phyloP scores from a whole-genome alignment of 257 asterid genomes.

The Solanum pinnatisectum region DNA sequence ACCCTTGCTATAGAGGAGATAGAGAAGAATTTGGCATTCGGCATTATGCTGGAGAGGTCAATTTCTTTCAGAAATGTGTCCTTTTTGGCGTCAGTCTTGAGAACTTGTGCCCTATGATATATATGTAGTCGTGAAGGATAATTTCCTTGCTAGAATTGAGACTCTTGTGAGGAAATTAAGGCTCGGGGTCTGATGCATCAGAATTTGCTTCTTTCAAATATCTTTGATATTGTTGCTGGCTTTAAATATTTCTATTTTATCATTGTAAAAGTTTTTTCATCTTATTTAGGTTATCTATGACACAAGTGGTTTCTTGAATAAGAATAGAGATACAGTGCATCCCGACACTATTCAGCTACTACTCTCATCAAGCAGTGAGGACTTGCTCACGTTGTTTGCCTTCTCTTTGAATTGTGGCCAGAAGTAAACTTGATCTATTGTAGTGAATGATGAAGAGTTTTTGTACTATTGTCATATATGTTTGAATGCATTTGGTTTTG shows the following conservation, averaged over 20 bases:
- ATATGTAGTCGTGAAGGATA: not conserved
- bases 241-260: not conserved
- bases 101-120: not conserved
- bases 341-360: constrained; percentile 46
- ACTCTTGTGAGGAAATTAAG: not conserved
- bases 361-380: constrained; percentile 47
- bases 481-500: too few species aligned
- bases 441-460: too few species aligned
- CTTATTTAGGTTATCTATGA: constrained; percentile 59
- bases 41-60: constrained; percentile 92
- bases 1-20: constrained; percentile 59
- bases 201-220: not conserved
- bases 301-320: constrained; percentile 65
- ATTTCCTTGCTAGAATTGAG: not conserved
- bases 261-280: not conserved
- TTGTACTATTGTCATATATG: too few species aligned
- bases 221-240: not conserved
- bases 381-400: constrained; percentile 53
- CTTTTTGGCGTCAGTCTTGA: not conserved
- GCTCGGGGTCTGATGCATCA: not conserved
- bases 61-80: constrained; percentile 20
- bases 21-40: constrained; percentile 45
- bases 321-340: constrained; percentile 70
- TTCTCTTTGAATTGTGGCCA: too few species aligned
- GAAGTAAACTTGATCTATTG: too few species aligned